Evolutionary conservation across 2,329 filamentous ascomycete species (phyloP).

Genomic region (Nigrospora osmanthi): DNA sequence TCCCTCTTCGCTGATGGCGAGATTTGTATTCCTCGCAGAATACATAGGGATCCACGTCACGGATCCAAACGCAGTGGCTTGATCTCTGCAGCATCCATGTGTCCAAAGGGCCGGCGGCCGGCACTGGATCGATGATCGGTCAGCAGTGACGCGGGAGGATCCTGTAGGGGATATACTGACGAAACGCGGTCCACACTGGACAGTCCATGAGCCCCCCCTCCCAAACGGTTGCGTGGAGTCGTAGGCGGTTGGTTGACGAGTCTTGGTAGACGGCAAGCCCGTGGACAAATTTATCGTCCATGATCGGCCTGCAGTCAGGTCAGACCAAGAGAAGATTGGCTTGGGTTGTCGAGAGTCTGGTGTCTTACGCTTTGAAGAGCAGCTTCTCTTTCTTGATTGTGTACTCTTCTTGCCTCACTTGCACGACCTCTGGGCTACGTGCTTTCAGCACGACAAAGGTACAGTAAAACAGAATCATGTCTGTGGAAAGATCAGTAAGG

Average conservation of each 20-base stretch:
- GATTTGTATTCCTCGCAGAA: constrained; percentile 50
- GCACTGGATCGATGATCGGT: not conserved
- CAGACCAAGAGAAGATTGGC: not conserved
- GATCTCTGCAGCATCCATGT: constrained; percentile 39
- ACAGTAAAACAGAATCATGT: constrained; percentile 52
- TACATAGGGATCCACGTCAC: constrained; percentile 48
- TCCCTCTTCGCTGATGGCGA: constrained; percentile 40
- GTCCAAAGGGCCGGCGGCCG: not conserved
- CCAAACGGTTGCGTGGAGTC: constrained; percentile 49
- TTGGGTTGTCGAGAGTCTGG: not conserved
- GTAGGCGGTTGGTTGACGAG: constrained; percentile 33
- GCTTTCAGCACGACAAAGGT: constrained; percentile 50
- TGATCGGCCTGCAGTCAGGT: constrained; percentile 36
- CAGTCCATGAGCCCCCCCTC: constrained; percentile 45
- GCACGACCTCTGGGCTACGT: constrained; percentile 34
- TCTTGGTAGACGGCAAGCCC: constrained; percentile 48
- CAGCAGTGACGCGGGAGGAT: not conserved
- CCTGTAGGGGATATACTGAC: constrained; percentile 26
- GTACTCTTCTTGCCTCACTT: constrained; percentile 37
- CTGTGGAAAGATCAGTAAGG: constrained; percentile 23
- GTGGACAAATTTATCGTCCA: constrained; percentile 47
- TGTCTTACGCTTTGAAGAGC: constrained; percentile 48
- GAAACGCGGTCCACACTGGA: constrained; percentile 58
- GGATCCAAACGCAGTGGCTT: constrained; percentile 39
- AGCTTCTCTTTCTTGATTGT: constrained; percentile 38